phyloP scores from a whole-genome alignment of 106 monocot genomes.

The Platanthera guangdongensis region DNA sequence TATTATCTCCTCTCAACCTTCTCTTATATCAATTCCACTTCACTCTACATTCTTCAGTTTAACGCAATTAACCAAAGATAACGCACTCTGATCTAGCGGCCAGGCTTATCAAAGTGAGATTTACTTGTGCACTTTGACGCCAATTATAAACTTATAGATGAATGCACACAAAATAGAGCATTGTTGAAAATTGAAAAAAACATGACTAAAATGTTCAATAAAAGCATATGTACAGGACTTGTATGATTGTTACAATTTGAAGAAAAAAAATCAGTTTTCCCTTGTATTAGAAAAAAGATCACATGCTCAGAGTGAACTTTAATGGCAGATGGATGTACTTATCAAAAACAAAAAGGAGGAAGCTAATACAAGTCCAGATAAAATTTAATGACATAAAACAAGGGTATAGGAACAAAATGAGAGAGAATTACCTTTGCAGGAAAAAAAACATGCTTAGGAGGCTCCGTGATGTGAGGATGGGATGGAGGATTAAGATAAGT shows the following conservation, averaged over 20 bases:
- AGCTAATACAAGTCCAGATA: not conserved
- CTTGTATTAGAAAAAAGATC: not conserved
- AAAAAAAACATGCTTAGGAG: slow-evolving; percentile 66
- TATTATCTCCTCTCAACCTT: no score
- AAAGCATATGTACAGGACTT: not conserved
- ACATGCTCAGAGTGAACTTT: not conserved
- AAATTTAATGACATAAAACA: not conserved
- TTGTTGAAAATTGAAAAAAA: not conserved
- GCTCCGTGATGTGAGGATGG: slow-evolving; percentile 78
- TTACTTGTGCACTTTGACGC: not conserved
- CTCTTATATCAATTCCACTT: no score
- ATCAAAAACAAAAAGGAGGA: not conserved
- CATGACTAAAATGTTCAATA: not conserved
- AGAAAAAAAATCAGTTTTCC: not conserved
- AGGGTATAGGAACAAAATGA: not conserved
- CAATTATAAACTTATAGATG: not conserved
- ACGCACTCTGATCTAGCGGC: no score
- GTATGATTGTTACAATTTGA: not conserved
- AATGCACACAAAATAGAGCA: not conserved
- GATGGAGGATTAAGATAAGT: slow-evolving; percentile 64
- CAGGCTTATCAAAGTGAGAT: not conserved
- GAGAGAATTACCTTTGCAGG: slow-evolving; percentile 60
- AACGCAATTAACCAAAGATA: no score
- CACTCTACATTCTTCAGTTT: no score
- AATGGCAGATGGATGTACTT: not conserved